Evolutionary conservation across 352 stramenopile genomes (phyloP).

Genomic region (Phytophthora ohioensis): DNA sequence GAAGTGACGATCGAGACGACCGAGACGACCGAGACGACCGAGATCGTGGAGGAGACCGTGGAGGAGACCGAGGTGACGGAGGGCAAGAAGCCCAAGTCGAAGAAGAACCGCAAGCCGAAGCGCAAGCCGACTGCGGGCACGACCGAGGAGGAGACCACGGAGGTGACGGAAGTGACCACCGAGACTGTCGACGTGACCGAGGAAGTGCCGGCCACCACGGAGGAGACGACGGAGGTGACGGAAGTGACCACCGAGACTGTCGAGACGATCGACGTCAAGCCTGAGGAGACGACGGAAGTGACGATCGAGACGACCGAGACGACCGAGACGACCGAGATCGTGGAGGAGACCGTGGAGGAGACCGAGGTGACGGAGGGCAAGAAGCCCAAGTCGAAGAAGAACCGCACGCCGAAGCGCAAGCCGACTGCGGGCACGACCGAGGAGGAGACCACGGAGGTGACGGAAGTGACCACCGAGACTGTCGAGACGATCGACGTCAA

Average conservation of each 20-base stretch:
- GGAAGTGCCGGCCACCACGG: too few species aligned
- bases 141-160: constrained; percentile 4
- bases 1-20: constrained; percentile 4
- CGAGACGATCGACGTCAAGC: too few species aligned
- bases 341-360: constrained; percentile 1
- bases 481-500: background rate
- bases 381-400: background rate
- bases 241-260: too few species aligned
- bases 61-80: constrained; percentile 3
- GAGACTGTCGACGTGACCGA: too few species aligned
- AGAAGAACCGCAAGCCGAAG: background rate
- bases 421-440: background rate
- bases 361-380: constrained; percentile 1
- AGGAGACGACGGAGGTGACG: background rate
- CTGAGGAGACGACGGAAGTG: too few species aligned
- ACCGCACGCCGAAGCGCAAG: background rate
- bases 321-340: constrained; percentile 1
- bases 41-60: background rate
- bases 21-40: constrained; percentile 2
- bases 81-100: background rate
- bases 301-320: constrained; percentile 3
- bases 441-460: constrained; percentile 5
- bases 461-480: constrained; percentile 1
- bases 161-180: constrained; percentile 5
- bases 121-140: background rate